Evolutionary conservation across 768 basidiomycete species (phyloP).

Genomic region (Pilatotrama ljubarskyi): DNA sequence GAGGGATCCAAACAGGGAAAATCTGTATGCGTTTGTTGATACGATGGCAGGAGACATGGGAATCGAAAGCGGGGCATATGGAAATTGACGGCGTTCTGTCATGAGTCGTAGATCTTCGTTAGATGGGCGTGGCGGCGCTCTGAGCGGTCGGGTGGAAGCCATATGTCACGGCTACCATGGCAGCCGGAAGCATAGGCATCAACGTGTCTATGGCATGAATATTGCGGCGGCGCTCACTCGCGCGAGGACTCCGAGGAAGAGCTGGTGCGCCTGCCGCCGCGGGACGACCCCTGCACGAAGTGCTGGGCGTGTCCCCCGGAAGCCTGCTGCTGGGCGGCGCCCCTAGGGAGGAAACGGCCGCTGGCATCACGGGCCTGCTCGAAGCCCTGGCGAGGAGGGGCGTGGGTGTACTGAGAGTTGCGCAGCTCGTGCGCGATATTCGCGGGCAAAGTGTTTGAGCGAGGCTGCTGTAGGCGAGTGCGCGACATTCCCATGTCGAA

Average conservation of each 20-base stretch:
- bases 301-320: background rate
- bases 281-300: constrained; percentile 8
- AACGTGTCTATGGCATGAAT: background rate
- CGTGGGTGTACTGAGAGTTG: background rate
- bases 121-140: background rate
- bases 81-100: background rate
- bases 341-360: constrained; percentile 6
- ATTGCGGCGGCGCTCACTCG: background rate
- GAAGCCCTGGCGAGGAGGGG: background rate
- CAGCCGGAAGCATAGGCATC: background rate
- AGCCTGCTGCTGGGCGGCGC: background rate
- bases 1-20: no score
- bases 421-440: constrained; percentile 5
- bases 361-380: constrained; percentile 6
- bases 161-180: background rate
- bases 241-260: constrained; percentile 10
- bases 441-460: constrained; percentile 4
- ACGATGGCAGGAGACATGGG: background rate
- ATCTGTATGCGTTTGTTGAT: background rate
- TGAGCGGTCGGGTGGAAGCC: background rate
- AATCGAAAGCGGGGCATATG: background rate
- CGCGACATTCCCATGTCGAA: background rate
- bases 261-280: constrained; percentile 4
- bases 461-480: background rate
- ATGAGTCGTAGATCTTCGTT: background rate